Evolutionary conservation across 495 filamentous ascomycete genomes (phyloP), one percentile per base, ranked within the genome.

Genomic region (Aspergillus campestris): DNA sequence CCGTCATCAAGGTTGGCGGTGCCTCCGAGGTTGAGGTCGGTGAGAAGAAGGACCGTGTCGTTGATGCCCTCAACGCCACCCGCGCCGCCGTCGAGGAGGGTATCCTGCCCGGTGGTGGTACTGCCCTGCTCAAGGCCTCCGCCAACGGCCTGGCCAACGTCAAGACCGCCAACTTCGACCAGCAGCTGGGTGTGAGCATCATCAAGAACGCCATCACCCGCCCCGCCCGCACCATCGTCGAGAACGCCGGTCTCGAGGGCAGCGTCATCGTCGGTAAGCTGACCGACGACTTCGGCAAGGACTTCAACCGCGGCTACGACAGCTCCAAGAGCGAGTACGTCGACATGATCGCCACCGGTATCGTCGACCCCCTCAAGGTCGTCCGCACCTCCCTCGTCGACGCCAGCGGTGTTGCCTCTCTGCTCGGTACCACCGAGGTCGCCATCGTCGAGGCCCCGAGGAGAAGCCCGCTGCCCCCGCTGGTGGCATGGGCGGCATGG

Each of bases 41-140:
- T 52, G 92, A 98, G 82, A 98, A 98, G 88, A 98, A 98, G 78
- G 92, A 98, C 67, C 88, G 92, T 55, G 94, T 97, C 54, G 90
- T 97, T 40, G 92, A 98, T 70, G 92, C 92, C 39, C 79, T 98
- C 45, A 98, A 98, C 69, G 92, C 92, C 57, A 98, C 94, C 53
- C 92, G 92, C 58, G 92, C 92, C 57, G 92, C 92, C 53, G 92
- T 98, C 53, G 92, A 98, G 78, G 88, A 96, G 67, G 92, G 92
- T 72, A 98, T 98, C 68, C 80, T 98, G 35, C 92, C 92, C 50
- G 92, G 92, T 73, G 92, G 92, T 79, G 92, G 92, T 65, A 98
- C 92, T 59, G 92, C 89, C 60, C 84, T 97, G 31, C 83, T 98
- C 65, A 98, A 98, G 80, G 92, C 92, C 57, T 84, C 94, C 50